Percentiles rank a stretch among this genome's conserved stretches.
These are phyloP conservation scores for Albatrellus sp. DNA, from an alignment of 1,284 basidiomycete species.

Conservation along the genomic window DNA sequence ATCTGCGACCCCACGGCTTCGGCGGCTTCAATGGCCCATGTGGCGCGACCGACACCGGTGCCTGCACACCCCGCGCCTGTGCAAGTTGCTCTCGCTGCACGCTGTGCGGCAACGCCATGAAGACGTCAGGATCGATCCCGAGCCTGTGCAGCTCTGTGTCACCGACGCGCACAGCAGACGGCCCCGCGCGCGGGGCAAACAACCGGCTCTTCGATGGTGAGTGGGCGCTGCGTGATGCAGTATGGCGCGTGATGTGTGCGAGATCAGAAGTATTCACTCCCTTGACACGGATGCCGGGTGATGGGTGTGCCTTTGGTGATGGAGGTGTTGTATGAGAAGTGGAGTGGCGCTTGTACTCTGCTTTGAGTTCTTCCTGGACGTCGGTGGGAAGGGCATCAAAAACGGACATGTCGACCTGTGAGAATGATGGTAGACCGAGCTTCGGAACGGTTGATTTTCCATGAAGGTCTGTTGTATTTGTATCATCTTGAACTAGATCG, in stretches of 20 bases:
- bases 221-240: constrained; percentile 37
- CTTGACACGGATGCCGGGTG: background rate
- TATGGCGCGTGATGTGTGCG: constrained; percentile 47
- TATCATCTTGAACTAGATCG: background rate
- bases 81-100: constrained; percentile 67
- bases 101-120: constrained; percentile 45
- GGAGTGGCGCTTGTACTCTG: constrained; percentile 50
- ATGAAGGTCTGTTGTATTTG: background rate
- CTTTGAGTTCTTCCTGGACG: constrained; percentile 56
- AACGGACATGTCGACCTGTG: constrained; percentile 64
- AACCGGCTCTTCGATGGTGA: constrained; percentile 32
- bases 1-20: constrained; percentile 30
- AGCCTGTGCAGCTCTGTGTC: constrained; percentile 44
- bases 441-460: background rate
- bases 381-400: constrained; percentile 63
- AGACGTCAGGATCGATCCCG: constrained; percentile 63
- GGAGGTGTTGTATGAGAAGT: constrained; percentile 24
- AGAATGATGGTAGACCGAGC: constrained; percentile 50
- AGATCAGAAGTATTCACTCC: constrained; percentile 26
- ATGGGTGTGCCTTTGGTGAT: constrained; percentile 4
- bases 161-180: constrained; percentile 17
- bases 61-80: constrained; percentile 26
- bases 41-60: constrained; percentile 8
- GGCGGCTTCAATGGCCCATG: constrained; percentile 26
- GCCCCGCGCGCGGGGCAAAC: constrained; percentile 17